These are phyloP conservation scores for Ceratocystis colombiana DNA, from an alignment of 2,329 filamentous ascomycete genomes.

Conservation along the genomic window DNA sequence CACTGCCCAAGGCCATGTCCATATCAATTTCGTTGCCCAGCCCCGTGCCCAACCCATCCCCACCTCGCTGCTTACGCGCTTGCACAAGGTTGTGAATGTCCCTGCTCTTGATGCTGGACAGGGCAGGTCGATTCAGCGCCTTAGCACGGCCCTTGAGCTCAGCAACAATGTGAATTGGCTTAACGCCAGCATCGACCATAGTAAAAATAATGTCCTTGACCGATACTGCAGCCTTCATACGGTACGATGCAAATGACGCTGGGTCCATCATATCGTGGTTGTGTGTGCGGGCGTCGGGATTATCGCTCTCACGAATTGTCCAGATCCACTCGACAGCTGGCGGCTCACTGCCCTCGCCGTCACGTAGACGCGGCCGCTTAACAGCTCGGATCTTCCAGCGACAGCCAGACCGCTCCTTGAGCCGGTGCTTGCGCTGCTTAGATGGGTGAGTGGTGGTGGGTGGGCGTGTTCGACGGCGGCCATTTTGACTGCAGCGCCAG, in stretches of 20 bases:
- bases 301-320: conserved; percentile 25
- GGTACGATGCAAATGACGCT: conserved; percentile 23
- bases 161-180: conserved; percentile 24
- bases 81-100: conserved; percentile 25
- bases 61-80: conserved; percentile 17
- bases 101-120: conserved; percentile 23
- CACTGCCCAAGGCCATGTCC: conserved; percentile 12
- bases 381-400: conserved; percentile 25
- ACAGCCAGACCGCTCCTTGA: conserved; percentile 25
- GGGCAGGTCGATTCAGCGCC: conserved; percentile 15
- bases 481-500: conserved; percentile 25
- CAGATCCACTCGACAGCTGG: conserved; percentile 26
- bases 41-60: neutral
- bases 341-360: conserved; percentile 28
- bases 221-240: conserved; percentile 24
- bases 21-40: conserved; percentile 17
- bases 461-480: conserved; percentile 19
- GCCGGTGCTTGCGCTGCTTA: conserved; percentile 24
- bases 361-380: conserved; percentile 23
- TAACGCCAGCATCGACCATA: conserved; percentile 25
- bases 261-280: conserved; percentile 25
- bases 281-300: conserved; percentile 23
- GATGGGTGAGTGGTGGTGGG: conserved; percentile 19
- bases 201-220: conserved; percentile 24
- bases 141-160: conserved; percentile 22